phyloP scores from a whole-genome alignment of 73 alveolate species.

The Tetrahymena elliotti region DNA sequence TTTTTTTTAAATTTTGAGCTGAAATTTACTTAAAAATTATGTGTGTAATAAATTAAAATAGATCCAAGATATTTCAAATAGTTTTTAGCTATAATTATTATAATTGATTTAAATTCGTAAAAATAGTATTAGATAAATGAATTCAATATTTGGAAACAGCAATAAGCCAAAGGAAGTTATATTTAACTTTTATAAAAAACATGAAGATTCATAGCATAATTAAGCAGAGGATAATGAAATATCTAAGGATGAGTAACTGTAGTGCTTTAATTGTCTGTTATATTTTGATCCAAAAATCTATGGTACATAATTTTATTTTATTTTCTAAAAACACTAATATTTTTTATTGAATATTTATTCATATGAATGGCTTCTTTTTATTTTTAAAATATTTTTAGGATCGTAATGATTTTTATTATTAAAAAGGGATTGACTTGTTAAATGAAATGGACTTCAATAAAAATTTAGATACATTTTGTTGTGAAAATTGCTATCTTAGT shows the following conservation, averaged over 20 bases:
- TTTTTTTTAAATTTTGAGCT: not conserved
- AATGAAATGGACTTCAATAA: not conserved
- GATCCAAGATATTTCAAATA: no score
- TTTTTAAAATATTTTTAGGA: not conserved
- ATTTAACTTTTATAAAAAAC: not conserved
- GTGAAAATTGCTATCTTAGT: not conserved
- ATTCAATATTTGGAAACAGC: not conserved
- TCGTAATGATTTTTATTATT: not conserved
- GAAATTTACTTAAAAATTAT: not conserved
- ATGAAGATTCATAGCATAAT: not conserved
- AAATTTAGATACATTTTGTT: not conserved
- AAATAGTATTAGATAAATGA: not conserved
- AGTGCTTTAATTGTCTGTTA: not conserved
- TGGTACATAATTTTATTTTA: not conserved
- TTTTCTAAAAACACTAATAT: no score
- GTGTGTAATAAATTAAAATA: not conserved
- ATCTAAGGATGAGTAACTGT: not conserved
- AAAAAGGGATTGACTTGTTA: not conserved
- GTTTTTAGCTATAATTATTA: not conserved
- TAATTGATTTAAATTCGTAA: no score
- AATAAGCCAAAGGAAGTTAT: not conserved
- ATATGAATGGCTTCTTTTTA: not conserved
- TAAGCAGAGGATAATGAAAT: not conserved
- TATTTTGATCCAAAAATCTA: not conserved
- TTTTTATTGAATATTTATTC: no score